Percentiles rank a stretch among this genome's conserved stretches.
Evolutionary conservation across 208 protist species (phyloP).

Genomic region (Leishmania mexicana): DNA sequence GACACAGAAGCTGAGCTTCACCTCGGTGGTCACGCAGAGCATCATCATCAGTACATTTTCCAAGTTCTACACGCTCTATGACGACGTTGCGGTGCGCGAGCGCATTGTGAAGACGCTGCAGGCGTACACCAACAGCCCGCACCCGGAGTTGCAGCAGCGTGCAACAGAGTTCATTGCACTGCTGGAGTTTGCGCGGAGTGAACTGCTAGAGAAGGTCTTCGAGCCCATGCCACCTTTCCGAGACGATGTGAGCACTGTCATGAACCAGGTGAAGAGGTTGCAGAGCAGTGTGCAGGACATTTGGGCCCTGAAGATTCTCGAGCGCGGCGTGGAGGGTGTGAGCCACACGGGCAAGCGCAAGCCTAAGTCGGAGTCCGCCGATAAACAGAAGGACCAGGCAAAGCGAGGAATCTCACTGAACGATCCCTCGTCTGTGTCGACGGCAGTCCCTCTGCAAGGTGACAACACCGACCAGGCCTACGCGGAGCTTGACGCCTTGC

Average conservation of each 20-base stretch:
- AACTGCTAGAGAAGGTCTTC: conserved; percentile 73
- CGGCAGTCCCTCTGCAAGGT: conserved; percentile 95
- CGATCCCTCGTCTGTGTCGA: conserved; percentile 96
- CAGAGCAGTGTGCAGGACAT: conserved; percentile 38
- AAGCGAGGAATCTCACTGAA: conserved; percentile 56
- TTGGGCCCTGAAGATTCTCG: conserved; percentile 45
- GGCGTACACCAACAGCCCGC: conserved; percentile 67
- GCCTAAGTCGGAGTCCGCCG: conserved; percentile 5
- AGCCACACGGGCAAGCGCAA: conserved; percentile 9
- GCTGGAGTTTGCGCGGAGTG: conserved; percentile 56
- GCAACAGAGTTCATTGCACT: conserved; percentile 95
- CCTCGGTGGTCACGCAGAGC: conserved; percentile 70
- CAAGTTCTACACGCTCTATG: conserved; percentile 97
- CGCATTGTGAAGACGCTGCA: conserved; percentile 79
- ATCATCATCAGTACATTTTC: conserved; percentile 95
- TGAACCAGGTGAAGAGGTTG: conserved; percentile 36
- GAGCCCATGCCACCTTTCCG: conserved; percentile 73
- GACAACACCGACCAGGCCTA: conserved; percentile 65
- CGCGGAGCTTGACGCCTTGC: conserved; percentile 63
- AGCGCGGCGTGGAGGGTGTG: conserved; percentile 22
- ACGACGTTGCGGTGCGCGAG: conserved; percentile 74
- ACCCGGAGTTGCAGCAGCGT: conserved; percentile 98
- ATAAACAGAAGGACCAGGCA: conserved; percentile 49
- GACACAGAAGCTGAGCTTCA: conserved; percentile 70
- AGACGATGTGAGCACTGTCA: conserved; percentile 43